Evolutionary conservation across 257 asterid genomes (phyloP).

Genomic region (Fraxinus cuspidata): DNA sequence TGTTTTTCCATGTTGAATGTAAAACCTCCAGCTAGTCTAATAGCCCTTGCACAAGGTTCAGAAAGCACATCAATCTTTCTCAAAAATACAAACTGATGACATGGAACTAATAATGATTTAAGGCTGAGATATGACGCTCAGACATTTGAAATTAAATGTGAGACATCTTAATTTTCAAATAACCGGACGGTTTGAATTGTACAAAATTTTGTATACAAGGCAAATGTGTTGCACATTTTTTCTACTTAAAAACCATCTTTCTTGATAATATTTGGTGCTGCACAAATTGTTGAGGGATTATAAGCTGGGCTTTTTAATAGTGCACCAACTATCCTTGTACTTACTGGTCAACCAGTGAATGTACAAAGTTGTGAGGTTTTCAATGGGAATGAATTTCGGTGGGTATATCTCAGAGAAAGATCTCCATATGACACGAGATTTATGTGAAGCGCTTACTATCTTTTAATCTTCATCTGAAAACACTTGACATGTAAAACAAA

Average conservation of each 20-base stretch:
- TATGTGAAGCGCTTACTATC: neutral
- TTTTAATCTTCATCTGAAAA: neutral
- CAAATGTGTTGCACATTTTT: neutral
- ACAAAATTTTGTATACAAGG: neutral
- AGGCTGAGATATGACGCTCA: neutral
- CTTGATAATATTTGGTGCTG: neutral
- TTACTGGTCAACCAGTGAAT: neutral
- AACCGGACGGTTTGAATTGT: neutral
- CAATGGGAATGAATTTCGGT: neutral
- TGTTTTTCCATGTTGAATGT: neutral
- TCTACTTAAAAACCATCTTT: neutral
- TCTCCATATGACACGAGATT: neutral
- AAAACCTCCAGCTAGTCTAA: neutral
- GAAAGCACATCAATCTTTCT: neutral
- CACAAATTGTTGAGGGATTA: neutral
- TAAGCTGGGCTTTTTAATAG: neutral
- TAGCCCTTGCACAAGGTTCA: neutral
- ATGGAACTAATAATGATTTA: neutral
- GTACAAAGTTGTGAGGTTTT: neutral
- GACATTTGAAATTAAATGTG: neutral
- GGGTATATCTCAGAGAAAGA: neutral
- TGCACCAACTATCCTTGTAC: neutral
- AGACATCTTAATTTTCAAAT: neutral
- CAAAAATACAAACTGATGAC: neutral
- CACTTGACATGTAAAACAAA: neutral